Evolutionary conservation across 1,284 basidiomycete genomes (phyloP), one percentile per base, ranked within the genome.

Genomic region (Fomitopsis palustris): DNA sequence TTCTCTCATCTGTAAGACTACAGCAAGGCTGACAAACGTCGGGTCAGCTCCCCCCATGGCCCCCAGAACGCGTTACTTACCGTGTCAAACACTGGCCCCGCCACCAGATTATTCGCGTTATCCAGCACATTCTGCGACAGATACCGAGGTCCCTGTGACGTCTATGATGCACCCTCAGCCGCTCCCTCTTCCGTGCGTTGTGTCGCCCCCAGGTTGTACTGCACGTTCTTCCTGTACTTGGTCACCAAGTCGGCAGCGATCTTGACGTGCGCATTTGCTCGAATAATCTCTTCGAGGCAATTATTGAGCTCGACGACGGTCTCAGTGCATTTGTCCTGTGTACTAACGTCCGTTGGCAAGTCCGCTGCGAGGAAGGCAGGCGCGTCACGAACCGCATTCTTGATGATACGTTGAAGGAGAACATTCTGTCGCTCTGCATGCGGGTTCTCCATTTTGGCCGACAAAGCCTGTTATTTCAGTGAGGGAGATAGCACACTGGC

Each of bases 401-500:
- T 95, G 47, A 95, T 80, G 64, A 97, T 95, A 25, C 94, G 84
- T 67, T 95, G 92, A 2, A 96, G 80, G 27, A 96, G 81, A 31
- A 95, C 85, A 31, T 91, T 92, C 71, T 97, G 95, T 59, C 92
- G 81, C 72, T 95, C 93, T 62, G 94, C 92, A 69, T 96, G 92
- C 31, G 91, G 92, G 70, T 94, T 94, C 75, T 95, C 90, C 93
- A 95, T 94, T n/a, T 5, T 54, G 4, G 16, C 14, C 12, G 52
- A 38, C 33, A 25, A 39, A 21, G 47, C 5, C 3, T 23, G 25
- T 21, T 2, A 29, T 16, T 17, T 25, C 5, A 7, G 10, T 5
- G 16, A 23, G 9, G 27, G 25, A 6, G 27, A 16, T 5, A 4
- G n/a, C 21, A 8, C 25, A 2, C 7, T 21, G 4, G 43, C 12